These are phyloP conservation scores for Ramichloridium luteum DNA, from an alignment of 2,329 filamentous ascomycete species.

Conservation along the genomic window DNA sequence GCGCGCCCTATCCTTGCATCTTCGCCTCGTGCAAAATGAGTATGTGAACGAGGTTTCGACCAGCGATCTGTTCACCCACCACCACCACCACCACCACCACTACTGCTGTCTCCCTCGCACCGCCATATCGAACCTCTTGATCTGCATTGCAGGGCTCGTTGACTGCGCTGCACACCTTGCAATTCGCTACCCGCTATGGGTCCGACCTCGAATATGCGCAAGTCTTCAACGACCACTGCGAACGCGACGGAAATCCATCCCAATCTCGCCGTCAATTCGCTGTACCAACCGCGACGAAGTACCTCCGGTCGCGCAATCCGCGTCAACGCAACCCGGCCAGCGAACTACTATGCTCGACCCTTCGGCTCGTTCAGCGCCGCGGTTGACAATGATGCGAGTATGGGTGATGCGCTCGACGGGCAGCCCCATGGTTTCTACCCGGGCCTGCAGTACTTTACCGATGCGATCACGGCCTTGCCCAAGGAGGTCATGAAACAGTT, in stretches of 20 bases:
- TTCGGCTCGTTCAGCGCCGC: conserved; percentile 30
- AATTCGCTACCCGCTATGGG: conserved; percentile 10
- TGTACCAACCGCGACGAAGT: conserved; percentile 12
- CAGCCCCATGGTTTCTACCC: conserved; percentile 46
- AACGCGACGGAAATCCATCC: conserved; percentile 1
- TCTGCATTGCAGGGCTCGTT: too few species aligned
- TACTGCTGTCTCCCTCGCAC: too few species aligned
- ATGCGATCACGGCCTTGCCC: conserved; percentile 81
- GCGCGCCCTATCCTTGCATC: too few species aligned
- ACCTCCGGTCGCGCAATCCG: conserved; percentile 35
- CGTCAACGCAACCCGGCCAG: conserved; percentile 33
- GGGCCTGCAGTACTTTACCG: conserved; percentile 66
- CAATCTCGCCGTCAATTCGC: conserved; percentile 4
- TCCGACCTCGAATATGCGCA: conserved; percentile 13
- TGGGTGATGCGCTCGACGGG: conserved; percentile 12
- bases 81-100: too few species aligned
- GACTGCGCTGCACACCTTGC: too few species aligned
- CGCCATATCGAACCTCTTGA: too few species aligned
- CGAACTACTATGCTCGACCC: conserved; percentile 41
- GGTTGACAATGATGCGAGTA: conserved; percentile 18
- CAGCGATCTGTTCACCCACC: too few species aligned
- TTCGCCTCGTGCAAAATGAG: too few species aligned
- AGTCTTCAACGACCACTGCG: conserved; percentile 9
- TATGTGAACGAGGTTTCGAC: too few species aligned
- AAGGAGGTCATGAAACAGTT: conserved; percentile 94